phyloP scores from a whole-genome alignment of 257 asterid species.

The Scutellaria galericulata region DNA sequence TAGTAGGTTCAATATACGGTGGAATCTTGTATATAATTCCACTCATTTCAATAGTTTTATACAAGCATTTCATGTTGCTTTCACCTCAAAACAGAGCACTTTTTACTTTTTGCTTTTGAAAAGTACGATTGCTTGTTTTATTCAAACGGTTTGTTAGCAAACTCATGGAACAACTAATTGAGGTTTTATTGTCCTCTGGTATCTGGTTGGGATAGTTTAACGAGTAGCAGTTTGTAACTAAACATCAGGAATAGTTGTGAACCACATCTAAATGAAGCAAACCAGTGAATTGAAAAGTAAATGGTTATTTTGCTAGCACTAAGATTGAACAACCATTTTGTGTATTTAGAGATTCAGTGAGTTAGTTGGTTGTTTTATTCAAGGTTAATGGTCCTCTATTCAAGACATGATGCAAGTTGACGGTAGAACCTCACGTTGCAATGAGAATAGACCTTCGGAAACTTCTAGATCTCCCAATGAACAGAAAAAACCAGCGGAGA shows the following conservation, averaged over 20 bases:
- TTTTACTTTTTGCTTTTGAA: background rate
- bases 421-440: slow-evolving; percentile 47
- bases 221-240: background rate
- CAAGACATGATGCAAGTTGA: slow-evolving; percentile 53
- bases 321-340: background rate
- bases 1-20: background rate
- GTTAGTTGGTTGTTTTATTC: background rate
- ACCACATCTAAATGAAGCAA: background rate
- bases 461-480: slow-evolving; percentile 44
- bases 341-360: background rate
- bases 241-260: background rate
- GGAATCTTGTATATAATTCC: too few species aligned
- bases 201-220: background rate
- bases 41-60: too few species aligned
- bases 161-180: background rate
- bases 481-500: slow-evolving; percentile 55
- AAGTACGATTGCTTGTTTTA: background rate
- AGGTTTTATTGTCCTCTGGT: background rate
- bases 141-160: background rate
- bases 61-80: background rate
- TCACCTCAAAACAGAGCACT: slow-evolving; percentile 1
- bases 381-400: slow-evolving; percentile 56
- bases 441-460: slow-evolving; percentile 52
- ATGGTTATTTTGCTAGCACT: background rate
- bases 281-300: background rate